Base-by-base conservation (phyloP, 495 filamentous ascomycete species). In the Penicillium argentinense region DNA sequence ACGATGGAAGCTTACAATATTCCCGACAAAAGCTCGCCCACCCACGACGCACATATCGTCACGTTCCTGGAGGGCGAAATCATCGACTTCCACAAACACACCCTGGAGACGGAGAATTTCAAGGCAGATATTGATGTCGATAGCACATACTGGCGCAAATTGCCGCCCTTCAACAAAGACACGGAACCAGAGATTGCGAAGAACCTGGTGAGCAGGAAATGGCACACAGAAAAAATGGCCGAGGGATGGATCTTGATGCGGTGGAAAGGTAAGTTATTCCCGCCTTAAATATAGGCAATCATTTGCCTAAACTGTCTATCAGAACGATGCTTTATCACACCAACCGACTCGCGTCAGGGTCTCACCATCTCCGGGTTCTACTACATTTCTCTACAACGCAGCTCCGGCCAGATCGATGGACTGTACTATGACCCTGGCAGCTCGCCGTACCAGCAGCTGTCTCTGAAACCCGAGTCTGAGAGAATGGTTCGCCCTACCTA, bases 1-100 rank as follows among this genome's bases (percentile, higher is more conserved):
- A 88, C 85, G 3, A 89, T 89, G 86, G 84, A 87, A 67, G 86
- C 86, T 9, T 87, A 83, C 71, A 81, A 88, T 53, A 85, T 86
- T n/a, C 87, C 80, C 9, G 76, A 75, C 51, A 78, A 76, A 58
- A 65, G 66, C 9, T 75, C 72, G 1, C 72, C 72, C 11, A 74
- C 72, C 0, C 70, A 74, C n/a, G 79, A 77, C 40, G 77, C 81
- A 8, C 80, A 80, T 41, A 88, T 89, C 38, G 79, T 80, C 17
- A 89, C 86, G 1, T 89, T 84, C 55, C 70, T 89, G 13, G 85
- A 89, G 69, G 86, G 86, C 37, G 85, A 89, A 59, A 86, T 89
- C 42, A 80, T 89, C 49, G 86, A 89, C 64, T 86, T 89, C 61
- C 79, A 77, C 56, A 78, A 66, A 9, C 78, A 87, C 57, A 84